Base-by-base conservation (phyloP, 2,329 filamentous ascomycete species). In the Tothia fuscella region DNA sequence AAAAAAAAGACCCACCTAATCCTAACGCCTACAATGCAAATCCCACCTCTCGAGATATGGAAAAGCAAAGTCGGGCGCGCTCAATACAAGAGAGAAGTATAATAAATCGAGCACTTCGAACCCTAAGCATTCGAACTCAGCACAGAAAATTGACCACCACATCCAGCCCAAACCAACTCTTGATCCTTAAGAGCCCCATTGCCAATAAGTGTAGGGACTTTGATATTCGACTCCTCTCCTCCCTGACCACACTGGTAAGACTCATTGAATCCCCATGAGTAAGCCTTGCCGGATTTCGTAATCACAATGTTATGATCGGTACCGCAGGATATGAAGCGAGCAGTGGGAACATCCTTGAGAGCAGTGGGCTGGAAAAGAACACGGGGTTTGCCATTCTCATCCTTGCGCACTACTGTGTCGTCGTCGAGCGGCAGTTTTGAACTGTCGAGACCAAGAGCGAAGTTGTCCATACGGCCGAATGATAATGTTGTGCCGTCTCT, bases 141-240 rank as follows among this genome's bases (percentile, higher is more conserved):
- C 32, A 84, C 62, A 1, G 78, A 81, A 59, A 77, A 95, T 56
- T 95, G 88, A 4, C 87, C 87, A 49, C 89, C 88, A n/a, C 81
- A 81, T 32, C 83, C 84, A n/a, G 82, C 83, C 62, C 72, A 85
- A 25, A 78, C 70, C 32, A 95, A 70, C 59, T 79, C 77, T 62
- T 81, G 79, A 31, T 76, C 83, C 22, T 78, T 72, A 21, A 91
- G 74, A 31, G 86, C 87, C 10, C 79, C 82, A 65, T 94, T 94
- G 54, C 93, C 82, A 43, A 95, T 83, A 37, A 80, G 54, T 0
- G 82, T 91, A 0, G 88, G 85, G 19, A 74, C 70, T 50, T 80
- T 72, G 22, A 94, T 72, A 51, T 94, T 86, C 38, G 91, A 83
- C n/a, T 76, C 76, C 6, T 39, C 20, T 2, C 47, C 47, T 31